Evolutionary conservation across 106 monocot genomes (phyloP).

Genomic region (Dioscorea dumetorum): DNA sequence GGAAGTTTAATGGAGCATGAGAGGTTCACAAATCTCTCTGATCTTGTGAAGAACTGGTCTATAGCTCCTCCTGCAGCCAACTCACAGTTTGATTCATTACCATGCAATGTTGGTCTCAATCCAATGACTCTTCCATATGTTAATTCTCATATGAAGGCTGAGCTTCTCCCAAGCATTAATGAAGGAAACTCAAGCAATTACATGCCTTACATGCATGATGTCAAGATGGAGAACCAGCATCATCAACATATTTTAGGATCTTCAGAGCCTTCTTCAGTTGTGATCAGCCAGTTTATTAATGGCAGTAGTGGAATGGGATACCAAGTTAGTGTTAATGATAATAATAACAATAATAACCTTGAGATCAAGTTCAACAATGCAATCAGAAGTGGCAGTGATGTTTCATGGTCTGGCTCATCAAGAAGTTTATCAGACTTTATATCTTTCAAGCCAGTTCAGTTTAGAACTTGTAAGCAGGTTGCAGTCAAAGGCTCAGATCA

Average conservation of each 20-base stretch:
- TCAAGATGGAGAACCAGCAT: constrained; percentile 15
- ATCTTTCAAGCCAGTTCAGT: constrained; percentile 24
- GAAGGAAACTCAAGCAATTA: background rate
- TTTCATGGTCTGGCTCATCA: constrained; percentile 25
- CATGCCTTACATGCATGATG: constrained; percentile 3
- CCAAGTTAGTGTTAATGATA: constrained; percentile 15
- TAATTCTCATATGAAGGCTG: constrained; percentile 25
- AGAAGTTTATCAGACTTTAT: constrained; percentile 41
- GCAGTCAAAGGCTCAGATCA: constrained; percentile 9
- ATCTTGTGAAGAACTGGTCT: constrained; percentile 77
- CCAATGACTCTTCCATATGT: background rate
- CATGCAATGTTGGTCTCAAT: constrained; percentile 6
- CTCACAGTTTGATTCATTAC: constrained; percentile 9
- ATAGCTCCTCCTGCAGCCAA: constrained; percentile 53
- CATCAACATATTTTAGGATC: constrained; percentile 13
- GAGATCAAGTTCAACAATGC: constrained; percentile 16
- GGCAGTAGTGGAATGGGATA: background rate
- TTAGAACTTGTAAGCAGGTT: constrained; percentile 16
- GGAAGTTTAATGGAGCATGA: constrained; percentile 15
- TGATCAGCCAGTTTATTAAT: background rate
- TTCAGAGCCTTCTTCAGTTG: constrained; percentile 15
- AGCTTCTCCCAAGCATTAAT: background rate
- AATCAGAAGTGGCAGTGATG: constrained; percentile 13
- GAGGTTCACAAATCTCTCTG: constrained; percentile 39
- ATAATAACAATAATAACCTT: background rate